Conservation (phyloP, 2,329 filamentous ascomycete species). For the Rhynchosporium secalis region DNA sequence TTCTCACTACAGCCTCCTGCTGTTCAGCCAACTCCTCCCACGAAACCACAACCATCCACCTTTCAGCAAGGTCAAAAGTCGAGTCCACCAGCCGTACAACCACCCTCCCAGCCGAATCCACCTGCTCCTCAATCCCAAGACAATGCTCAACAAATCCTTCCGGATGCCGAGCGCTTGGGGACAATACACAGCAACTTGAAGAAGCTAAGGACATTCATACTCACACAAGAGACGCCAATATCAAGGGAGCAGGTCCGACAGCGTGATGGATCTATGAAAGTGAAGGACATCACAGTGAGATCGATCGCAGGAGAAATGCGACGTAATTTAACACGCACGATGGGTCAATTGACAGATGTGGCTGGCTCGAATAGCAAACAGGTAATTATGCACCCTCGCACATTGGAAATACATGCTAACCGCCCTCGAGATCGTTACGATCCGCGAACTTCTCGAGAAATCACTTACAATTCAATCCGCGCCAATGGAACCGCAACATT, state of each 20-base stretch:
- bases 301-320: slow-evolving; percentile 69
- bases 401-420: slow-evolving; percentile 1
- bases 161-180: slow-evolving; percentile 49
- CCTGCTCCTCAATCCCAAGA: not conserved
- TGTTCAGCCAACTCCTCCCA: not conserved
- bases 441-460: slow-evolving; percentile 54
- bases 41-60: not conserved
- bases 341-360: slow-evolving; percentile 71
- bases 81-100: slow-evolving; percentile 1
- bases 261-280: not conserved
- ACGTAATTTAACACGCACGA: slow-evolving; percentile 66
- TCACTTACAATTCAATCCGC: slow-evolving; percentile 46
- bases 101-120: not conserved
- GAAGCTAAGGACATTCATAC: slow-evolving; percentile 53
- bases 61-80: not conserved
- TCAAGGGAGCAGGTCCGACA: slow-evolving; percentile 1
- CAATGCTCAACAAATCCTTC: slow-evolving; percentile 16
- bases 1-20: slow-evolving; percentile 1
- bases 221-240: not conserved
- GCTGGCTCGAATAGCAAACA: slow-evolving; percentile 61
- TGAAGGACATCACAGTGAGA: slow-evolving; percentile 51
- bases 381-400: slow-evolving; percentile 41
- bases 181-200: slow-evolving; percentile 69
- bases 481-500: slow-evolving; percentile 55
- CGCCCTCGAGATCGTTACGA: slow-evolving; percentile 40